These are phyloP conservation scores for Aspergillus mulundensis DNA, from an alignment of 495 filamentous ascomycete genomes.

Conservation along the genomic window DNA sequence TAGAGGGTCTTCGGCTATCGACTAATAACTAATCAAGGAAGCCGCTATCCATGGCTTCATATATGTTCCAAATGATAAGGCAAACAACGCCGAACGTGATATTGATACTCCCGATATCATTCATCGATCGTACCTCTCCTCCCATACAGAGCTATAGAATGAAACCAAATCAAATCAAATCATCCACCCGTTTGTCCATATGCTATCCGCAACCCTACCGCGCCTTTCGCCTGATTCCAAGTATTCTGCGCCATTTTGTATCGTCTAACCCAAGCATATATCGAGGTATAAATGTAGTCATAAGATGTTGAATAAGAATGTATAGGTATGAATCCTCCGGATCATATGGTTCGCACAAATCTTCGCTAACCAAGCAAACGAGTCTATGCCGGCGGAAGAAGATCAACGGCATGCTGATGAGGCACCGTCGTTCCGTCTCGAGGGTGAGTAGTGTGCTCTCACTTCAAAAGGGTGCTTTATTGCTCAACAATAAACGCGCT, in stretches of 20 bases:
- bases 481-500: slow-evolving; percentile 12
- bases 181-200: slow-evolving; percentile 23
- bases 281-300: slow-evolving; percentile 20
- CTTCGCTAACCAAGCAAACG: not conserved
- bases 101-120: not conserved
- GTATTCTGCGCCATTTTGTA: slow-evolving; percentile 30
- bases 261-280: slow-evolving; percentile 36
- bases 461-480: slow-evolving; percentile 1
- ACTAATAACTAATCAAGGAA: not conserved
- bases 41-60: not conserved
- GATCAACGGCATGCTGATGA: not conserved
- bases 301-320: slow-evolving; percentile 1
- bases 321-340: not conserved
- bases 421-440: no score
- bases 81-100: not conserved
- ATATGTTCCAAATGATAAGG: not conserved
- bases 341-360: not conserved
- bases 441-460: not conserved
- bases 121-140: not conserved
- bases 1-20: not conserved
- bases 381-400: not conserved
- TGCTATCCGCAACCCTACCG: slow-evolving; percentile 29
- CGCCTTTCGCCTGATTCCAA: slow-evolving; percentile 26
- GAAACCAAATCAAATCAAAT: slow-evolving; percentile 7
- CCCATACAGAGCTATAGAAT: slow-evolving; percentile 11